phyloP scores from a whole-genome alignment of 1,284 basidiomycete species.

The Inonotus hispidus region DNA sequence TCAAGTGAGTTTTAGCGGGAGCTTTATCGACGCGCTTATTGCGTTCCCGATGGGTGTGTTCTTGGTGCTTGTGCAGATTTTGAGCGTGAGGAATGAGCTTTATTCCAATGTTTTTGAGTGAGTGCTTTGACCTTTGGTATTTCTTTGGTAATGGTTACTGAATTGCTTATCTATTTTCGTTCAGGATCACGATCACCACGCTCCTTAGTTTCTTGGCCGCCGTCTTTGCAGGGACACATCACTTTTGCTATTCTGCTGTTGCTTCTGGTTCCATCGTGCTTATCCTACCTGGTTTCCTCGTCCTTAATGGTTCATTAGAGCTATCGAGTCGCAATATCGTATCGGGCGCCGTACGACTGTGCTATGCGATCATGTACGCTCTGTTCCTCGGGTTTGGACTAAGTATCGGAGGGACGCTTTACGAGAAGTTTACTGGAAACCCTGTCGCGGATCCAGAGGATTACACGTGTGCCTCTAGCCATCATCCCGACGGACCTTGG shows the following conservation, averaged over 20 bases:
- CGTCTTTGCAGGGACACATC: slow-evolving; percentile 61
- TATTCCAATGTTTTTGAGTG: slow-evolving; percentile 85
- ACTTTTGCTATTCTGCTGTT: slow-evolving; percentile 84
- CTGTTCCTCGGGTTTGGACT: slow-evolving; percentile 83
- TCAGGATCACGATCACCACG: slow-evolving; percentile 72
- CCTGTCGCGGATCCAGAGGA: slow-evolving; percentile 50
- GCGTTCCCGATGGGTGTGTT: slow-evolving; percentile 79
- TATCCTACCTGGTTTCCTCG: slow-evolving; percentile 84
- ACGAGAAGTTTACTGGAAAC: slow-evolving; percentile 46
- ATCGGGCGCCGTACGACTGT: slow-evolving; percentile 80
- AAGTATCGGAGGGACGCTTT: slow-evolving; percentile 71
- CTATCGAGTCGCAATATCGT: slow-evolving; percentile 75
- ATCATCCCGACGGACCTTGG: slow-evolving; percentile 50
- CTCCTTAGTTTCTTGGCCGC: slow-evolving; percentile 80
- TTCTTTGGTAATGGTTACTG: not conserved
- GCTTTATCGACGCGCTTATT: slow-evolving; percentile 75
- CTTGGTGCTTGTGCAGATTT: slow-evolving; percentile 70
- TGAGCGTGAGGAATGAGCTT: slow-evolving; percentile 74
- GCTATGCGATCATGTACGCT: slow-evolving; percentile 77
- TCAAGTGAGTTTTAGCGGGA: slow-evolving; percentile 65
- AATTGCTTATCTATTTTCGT: not conserved
- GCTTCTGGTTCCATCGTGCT: slow-evolving; percentile 82
- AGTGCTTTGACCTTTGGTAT: slow-evolving; percentile 26
- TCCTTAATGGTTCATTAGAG: slow-evolving; percentile 78
- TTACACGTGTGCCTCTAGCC: slow-evolving; percentile 51